Percentiles rank a stretch among this genome's conserved stretches.
Evolutionary conservation across 495 filamentous ascomycete genomes (phyloP).

Genomic region (Penicillium goetzii): DNA sequence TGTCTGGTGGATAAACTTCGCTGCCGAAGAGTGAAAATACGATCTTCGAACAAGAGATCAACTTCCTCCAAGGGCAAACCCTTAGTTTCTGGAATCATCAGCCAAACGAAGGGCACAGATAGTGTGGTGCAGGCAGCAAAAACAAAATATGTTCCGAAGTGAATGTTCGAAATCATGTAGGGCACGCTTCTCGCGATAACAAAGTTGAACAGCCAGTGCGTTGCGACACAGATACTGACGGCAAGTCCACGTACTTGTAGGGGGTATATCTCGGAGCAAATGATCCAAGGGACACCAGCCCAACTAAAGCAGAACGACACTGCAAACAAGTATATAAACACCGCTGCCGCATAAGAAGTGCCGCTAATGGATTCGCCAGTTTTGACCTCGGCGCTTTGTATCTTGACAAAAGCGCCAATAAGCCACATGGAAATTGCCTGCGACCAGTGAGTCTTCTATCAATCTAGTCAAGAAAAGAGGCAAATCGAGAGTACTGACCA

Average conservation of each 20-base stretch:
- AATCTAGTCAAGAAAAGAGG: not conserved
- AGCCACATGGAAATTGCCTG: slow-evolving; percentile 22
- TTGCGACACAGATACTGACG: slow-evolving; percentile 43
- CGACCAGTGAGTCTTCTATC: slow-evolving; percentile 18
- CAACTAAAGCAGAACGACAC: slow-evolving; percentile 16
- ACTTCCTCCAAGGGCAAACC: slow-evolving; percentile 22
- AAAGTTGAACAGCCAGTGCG: slow-evolving; percentile 28
- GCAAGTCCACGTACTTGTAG: slow-evolving; percentile 53
- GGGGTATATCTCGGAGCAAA: slow-evolving; percentile 49
- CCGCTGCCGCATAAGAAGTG: slow-evolving; percentile 7
- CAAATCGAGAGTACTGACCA: not conserved
- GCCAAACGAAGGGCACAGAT: slow-evolving; percentile 53
- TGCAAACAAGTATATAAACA: slow-evolving; percentile 17
- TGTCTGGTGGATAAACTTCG: not conserved
- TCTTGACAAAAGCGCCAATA: slow-evolving; percentile 18
- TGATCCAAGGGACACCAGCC: slow-evolving; percentile 56
- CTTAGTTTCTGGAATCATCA: slow-evolving; percentile 26
- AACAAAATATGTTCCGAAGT: slow-evolving; percentile 49
- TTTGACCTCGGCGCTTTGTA: slow-evolving; percentile 7
- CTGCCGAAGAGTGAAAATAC: slow-evolving; percentile 7
- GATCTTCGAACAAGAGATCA: slow-evolving; percentile 18
- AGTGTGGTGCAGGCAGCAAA: slow-evolving; percentile 33
- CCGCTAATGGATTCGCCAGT: not conserved
- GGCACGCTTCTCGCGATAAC: slow-evolving; percentile 28
- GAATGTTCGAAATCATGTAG: slow-evolving; percentile 42